phyloP scores from a whole-genome alignment of 805 yeast species.

The Millerago galiae region DNA sequence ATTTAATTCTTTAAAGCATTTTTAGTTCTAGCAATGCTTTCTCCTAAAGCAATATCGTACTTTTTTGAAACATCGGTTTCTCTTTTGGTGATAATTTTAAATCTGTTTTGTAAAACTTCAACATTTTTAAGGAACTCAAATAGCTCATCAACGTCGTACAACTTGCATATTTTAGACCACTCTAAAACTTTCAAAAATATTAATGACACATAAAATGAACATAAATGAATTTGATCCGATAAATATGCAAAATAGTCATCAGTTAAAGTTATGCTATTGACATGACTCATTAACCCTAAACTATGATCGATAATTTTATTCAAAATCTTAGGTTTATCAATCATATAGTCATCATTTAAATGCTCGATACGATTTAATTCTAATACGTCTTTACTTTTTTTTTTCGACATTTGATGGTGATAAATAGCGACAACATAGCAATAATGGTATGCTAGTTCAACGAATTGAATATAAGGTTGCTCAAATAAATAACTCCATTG shows the following conservation, averaged over 20 bases:
- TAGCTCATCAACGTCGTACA: slow-evolving; percentile 7
- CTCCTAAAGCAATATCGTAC: not conserved
- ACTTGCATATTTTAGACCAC: slow-evolving; percentile 13
- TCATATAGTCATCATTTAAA: not conserved
- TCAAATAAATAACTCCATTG: slow-evolving; percentile 65
- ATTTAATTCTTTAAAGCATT: not conserved
- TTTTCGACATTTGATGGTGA: slow-evolving; percentile 25
- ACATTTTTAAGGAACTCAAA: not conserved
- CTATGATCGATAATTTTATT: slow-evolving; percentile 18
- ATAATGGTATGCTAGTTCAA: slow-evolving; percentile 62
- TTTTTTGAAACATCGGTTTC: not conserved
- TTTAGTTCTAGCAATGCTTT: not conserved
- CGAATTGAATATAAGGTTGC: slow-evolving; percentile 68
- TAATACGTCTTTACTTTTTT: slow-evolving; percentile 3
- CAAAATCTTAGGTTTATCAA: slow-evolving; percentile 13
- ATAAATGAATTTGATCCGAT: slow-evolving; percentile 61
- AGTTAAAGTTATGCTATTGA: slow-evolving; percentile 12
- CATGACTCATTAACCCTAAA: slow-evolving; percentile 18
- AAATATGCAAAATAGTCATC: slow-evolving; percentile 56
- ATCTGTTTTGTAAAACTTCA: not conserved
- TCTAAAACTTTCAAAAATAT: slow-evolving; percentile 14
- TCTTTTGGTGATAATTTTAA: not conserved
- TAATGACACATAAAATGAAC: slow-evolving; percentile 14
- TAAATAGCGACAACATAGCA: slow-evolving; percentile 45
- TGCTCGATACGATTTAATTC: not conserved